A percentile compares a stretch with the other conserved stretches of the same genome.
Conservation (phyloP, 306 rosid species). For the Betula pendula region DNA sequence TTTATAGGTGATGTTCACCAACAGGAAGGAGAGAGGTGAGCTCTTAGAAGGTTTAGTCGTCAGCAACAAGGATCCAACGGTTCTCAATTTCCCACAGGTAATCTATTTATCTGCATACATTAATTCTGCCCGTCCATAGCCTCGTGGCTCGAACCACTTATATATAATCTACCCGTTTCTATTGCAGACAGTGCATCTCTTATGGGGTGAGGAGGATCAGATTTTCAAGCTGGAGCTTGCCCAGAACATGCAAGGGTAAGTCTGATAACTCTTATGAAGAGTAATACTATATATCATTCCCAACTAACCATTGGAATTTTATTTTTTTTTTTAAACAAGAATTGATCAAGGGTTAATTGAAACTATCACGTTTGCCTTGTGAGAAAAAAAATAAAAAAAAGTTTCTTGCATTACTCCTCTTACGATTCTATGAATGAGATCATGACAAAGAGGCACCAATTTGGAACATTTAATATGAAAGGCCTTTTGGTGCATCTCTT, state of each 20-base stretch:
- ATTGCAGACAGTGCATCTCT: constrained; percentile 44
- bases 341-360: no score
- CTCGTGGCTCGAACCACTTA: background rate
- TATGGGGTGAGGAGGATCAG: constrained; percentile 93
- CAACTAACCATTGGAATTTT: no score
- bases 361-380: no score
- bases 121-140: background rate
- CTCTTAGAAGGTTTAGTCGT: constrained; percentile 66
- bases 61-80: constrained; percentile 45
- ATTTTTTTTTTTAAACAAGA: no score
- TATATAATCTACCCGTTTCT: no score
- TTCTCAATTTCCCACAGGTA: constrained; percentile 75
- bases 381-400: no score
- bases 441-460: background rate
- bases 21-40: constrained; percentile 81
- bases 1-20: constrained; percentile 75
- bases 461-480: background rate
- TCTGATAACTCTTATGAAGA: background rate
- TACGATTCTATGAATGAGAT: background rate
- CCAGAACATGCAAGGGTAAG: constrained; percentile 70
- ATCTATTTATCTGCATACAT: background rate
- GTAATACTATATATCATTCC: no score
- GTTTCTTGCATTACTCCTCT: no score
- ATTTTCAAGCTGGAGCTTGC: constrained; percentile 75
- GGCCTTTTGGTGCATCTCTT: no score